These are phyloP conservation scores for Amylocystis lapponica DNA, from an alignment of 768 basidiomycete species.

Conservation along the genomic window DNA sequence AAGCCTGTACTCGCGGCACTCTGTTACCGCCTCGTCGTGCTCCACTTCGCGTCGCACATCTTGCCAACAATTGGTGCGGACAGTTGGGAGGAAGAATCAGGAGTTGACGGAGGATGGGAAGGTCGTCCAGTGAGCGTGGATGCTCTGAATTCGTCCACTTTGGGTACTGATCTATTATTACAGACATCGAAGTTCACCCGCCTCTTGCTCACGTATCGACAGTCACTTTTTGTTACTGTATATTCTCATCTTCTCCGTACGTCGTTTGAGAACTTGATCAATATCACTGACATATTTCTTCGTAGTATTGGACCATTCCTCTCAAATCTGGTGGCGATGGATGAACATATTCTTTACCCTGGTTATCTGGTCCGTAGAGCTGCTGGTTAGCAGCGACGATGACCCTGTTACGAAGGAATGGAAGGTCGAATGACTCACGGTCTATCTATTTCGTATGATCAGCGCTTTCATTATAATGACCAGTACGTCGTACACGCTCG, in stretches of 20 bases:
- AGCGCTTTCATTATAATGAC: too few relatives aligned
- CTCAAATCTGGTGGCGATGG: constrained; percentile 95
- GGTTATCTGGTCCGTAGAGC: constrained; percentile 76
- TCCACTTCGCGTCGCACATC: constrained; percentile 78
- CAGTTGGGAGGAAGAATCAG: constrained; percentile 67
- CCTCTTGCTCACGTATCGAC: constrained; percentile 75
- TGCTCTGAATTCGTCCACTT: not conserved
- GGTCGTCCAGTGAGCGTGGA: constrained; percentile 57
- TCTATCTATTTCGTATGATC: not conserved
- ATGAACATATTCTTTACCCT: constrained; percentile 86
- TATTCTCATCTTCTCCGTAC: constrained; percentile 81
- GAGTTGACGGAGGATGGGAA: constrained; percentile 60
- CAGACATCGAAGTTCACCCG: constrained; percentile 75
- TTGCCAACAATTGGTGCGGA: constrained; percentile 81
- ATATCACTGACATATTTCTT: not conserved
- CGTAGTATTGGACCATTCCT: constrained; percentile 73
- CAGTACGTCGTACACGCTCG: not conserved
- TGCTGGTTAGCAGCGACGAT: constrained; percentile 73
- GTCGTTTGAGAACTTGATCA: constrained; percentile 24
- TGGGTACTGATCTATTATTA: not conserved
- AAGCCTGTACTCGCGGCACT: constrained; percentile 79
- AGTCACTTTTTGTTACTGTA: constrained; percentile 79
- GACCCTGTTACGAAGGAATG: constrained; percentile 55
- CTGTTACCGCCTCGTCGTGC: constrained; percentile 71
- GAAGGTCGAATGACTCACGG: constrained; percentile 59